A percentile compares a stretch with the other conserved stretches of the same genome.
These are phyloP conservation scores for Nematocida sp. DNA, from an alignment of 371 early-diverging fungal species.

Conservation along the genomic window DNA sequence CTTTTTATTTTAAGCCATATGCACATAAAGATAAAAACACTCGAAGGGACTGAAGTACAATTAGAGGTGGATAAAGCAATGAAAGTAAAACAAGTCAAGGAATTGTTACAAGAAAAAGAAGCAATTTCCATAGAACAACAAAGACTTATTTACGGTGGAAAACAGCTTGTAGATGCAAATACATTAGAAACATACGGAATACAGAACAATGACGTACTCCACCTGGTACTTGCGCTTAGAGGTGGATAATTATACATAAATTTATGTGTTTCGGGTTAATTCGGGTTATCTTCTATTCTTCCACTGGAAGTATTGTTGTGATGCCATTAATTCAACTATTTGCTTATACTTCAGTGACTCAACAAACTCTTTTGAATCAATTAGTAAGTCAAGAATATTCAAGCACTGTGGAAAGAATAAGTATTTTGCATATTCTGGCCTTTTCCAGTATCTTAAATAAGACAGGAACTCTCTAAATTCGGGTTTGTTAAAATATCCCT, in stretches of 20 bases:
- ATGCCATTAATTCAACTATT: conserved; percentile 46
- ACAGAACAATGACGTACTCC: conserved; percentile 91
- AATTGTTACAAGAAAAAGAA: conserved; percentile 57
- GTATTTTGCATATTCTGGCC: conserved; percentile 59
- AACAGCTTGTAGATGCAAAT: conserved; percentile 72
- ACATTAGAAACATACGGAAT: conserved; percentile 74
- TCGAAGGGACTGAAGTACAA: conserved; percentile 57
- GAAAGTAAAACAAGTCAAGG: conserved; percentile 52
- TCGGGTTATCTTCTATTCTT: conserved; percentile 36
- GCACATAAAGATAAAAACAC: conserved; percentile 84
- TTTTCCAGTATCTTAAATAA: conserved; percentile 68
- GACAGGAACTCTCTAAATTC: conserved; percentile 66
- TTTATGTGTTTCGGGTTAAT: neutral
- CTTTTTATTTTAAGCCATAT: conserved; percentile 16
- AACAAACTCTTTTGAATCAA: conserved; percentile 55
- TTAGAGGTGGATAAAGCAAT: conserved; percentile 51
- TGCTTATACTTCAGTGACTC: conserved; percentile 58
- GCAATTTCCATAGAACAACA: conserved; percentile 57
- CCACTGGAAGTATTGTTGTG: conserved; percentile 56
- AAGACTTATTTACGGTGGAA: conserved; percentile 61
- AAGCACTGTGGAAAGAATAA: conserved; percentile 69
- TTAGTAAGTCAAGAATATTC: conserved; percentile 64
- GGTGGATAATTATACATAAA: conserved; percentile 73
- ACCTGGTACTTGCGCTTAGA: conserved; percentile 92
- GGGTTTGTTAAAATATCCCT: conserved; percentile 63